Conservation (phyloP, 495 filamentous ascomycete species). For the Physcia stellaris region DNA sequence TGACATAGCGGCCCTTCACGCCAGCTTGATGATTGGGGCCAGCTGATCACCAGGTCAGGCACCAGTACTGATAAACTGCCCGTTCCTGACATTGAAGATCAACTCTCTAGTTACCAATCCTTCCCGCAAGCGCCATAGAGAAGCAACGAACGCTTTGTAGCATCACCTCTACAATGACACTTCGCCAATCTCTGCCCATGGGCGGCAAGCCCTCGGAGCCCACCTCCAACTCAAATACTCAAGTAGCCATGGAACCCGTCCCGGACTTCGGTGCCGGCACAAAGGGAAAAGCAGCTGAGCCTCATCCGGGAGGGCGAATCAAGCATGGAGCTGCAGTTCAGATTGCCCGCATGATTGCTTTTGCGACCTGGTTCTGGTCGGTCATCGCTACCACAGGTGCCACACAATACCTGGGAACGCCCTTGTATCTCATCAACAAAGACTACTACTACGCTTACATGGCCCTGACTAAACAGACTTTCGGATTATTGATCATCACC, state of each 20-base stretch:
- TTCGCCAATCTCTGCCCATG: no score
- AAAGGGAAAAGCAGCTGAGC: slow-evolving; percentile 22
- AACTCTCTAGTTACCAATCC: no score
- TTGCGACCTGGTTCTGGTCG: slow-evolving; percentile 51
- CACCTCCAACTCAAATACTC: neutral
- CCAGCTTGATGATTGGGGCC: no score
- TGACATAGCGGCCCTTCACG: no score
- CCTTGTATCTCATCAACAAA: slow-evolving; percentile 47
- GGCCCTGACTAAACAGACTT: slow-evolving; percentile 51
- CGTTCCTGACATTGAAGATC: no score
- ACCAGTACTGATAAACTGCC: no score
- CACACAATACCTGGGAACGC: slow-evolving; percentile 42
- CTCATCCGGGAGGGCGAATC: slow-evolving; percentile 49
- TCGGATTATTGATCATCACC: slow-evolving; percentile 44
- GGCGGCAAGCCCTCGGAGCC: no score
- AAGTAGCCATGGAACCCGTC: slow-evolving; percentile 8
- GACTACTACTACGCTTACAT: slow-evolving; percentile 49
- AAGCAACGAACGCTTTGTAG: no score
- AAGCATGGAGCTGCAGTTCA: slow-evolving; percentile 57
- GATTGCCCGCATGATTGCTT: slow-evolving; percentile 45
- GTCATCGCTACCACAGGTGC: slow-evolving; percentile 37
- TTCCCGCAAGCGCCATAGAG: no score
- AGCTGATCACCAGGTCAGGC: no score
- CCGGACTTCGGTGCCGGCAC: slow-evolving; percentile 15
- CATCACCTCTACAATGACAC: no score